These are phyloP conservation scores for Colletotrichum filicis DNA, from an alignment of 2,329 filamentous ascomycete species.

Conservation along the genomic window DNA sequence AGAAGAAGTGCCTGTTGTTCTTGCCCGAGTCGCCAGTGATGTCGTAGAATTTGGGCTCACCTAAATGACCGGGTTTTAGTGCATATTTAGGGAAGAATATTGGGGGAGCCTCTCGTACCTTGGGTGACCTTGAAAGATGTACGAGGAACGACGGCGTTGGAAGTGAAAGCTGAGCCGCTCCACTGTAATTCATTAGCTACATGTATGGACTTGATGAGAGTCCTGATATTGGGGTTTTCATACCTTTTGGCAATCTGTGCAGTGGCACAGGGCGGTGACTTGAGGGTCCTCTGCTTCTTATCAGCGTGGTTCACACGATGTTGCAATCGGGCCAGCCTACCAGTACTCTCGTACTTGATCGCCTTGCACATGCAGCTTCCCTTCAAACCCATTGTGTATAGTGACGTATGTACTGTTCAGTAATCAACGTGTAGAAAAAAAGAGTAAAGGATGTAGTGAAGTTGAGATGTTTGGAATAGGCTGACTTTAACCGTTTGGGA, in stretches of 20 bases:
- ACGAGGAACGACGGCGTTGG: constrained; percentile 62
- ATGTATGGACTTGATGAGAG: background rate
- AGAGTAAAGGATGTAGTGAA: background rate
- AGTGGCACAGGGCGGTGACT: constrained; percentile 61
- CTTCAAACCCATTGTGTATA: constrained; percentile 25
- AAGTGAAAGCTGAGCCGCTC: constrained; percentile 65
- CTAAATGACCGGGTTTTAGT: constrained; percentile 38
- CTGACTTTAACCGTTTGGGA: background rate
- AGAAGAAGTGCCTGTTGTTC: constrained; percentile 67
- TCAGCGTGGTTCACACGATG: background rate
- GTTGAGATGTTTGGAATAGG: background rate
- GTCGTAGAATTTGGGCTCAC: constrained; percentile 59
- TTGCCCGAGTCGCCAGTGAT: constrained; percentile 60
- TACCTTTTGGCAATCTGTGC: constrained; percentile 65
- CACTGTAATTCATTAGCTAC: constrained; percentile 44
- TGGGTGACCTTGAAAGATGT: constrained; percentile 59
- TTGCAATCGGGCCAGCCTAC: constrained; percentile 37
- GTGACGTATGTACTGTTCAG: background rate
- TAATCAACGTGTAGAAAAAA: background rate
- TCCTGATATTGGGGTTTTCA: background rate
- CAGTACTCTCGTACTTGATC: constrained; percentile 46
- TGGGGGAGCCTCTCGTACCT: constrained; percentile 42
- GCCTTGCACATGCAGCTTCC: constrained; percentile 52
- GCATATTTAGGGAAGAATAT: background rate
- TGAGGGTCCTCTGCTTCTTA: constrained; percentile 49